Conservation (phyloP, 768 basidiomycete species). For the Pleurotus sapidus region DNA sequence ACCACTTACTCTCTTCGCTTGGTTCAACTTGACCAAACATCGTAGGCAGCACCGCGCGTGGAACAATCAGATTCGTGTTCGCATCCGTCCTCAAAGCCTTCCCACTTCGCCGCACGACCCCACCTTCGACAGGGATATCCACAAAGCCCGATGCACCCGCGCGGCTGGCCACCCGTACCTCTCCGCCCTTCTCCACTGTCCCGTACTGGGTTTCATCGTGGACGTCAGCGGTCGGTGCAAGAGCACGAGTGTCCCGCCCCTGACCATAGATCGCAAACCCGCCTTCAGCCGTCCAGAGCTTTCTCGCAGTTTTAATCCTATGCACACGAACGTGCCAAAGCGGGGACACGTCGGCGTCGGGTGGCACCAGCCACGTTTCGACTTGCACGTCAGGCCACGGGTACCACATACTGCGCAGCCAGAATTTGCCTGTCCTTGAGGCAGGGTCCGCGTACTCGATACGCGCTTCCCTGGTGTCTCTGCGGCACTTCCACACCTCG, state of each 20-base stretch:
- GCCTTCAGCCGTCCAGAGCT: constrained; percentile 60
- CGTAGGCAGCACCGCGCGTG: constrained; percentile 67
- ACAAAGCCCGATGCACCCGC: constrained; percentile 65
- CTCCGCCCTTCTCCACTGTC: constrained; percentile 43
- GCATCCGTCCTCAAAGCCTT: constrained; percentile 64
- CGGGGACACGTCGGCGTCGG: constrained; percentile 40
- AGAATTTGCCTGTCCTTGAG: constrained; percentile 18
- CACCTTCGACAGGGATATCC: constrained; percentile 30
- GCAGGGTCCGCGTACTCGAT: constrained; percentile 34
- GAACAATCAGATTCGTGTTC: constrained; percentile 67
- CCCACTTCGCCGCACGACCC: constrained; percentile 24
- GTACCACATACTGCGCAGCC: constrained; percentile 70
- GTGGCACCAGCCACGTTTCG: constrained; percentile 75
- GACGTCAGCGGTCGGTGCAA: constrained; percentile 38
- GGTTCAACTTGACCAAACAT: constrained; percentile 45
- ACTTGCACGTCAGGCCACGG: constrained; percentile 73
- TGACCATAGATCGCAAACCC: constrained; percentile 74
- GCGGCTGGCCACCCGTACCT: constrained; percentile 50
- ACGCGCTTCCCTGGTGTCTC: constrained; percentile 59
- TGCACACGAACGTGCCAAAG: constrained; percentile 73
- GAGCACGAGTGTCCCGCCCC: constrained; percentile 52
- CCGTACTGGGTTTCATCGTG: constrained; percentile 35
- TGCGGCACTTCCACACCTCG: constrained; percentile 69
- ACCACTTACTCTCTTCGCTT: constrained; percentile 46
- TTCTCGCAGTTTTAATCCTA: constrained; percentile 51